phyloP scores from a whole-genome alignment of 768 basidiomycete genomes.

The Russula griseocarnosa region DNA sequence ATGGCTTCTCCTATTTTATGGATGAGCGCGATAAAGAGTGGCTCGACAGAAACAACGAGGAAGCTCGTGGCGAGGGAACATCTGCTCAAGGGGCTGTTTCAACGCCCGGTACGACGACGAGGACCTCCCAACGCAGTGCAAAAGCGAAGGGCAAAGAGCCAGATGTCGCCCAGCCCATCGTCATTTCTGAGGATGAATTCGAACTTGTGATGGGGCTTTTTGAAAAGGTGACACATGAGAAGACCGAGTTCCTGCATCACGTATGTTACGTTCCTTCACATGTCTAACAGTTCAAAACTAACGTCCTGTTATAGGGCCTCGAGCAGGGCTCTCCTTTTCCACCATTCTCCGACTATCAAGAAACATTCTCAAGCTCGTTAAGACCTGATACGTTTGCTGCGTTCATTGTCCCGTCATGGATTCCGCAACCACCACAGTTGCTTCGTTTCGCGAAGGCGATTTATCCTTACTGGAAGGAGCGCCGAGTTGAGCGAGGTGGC shows the following conservation, averaged over 20 bases:
- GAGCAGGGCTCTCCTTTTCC: constrained; percentile 68
- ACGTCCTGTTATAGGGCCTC: constrained; percentile 43
- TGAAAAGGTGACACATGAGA: constrained; percentile 87
- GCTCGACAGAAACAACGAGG: constrained; percentile 88
- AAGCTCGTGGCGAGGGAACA: constrained; percentile 80
- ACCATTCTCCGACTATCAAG: constrained; percentile 68
- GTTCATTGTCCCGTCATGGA: constrained; percentile 61
- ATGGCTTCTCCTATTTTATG: constrained; percentile 87
- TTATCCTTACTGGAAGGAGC: constrained; percentile 88
- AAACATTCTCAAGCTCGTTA: constrained; percentile 57
- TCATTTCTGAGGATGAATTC: constrained; percentile 86
- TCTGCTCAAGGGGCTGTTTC: constrained; percentile 70
- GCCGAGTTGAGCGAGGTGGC: constrained; percentile 74
- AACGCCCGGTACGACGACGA: constrained; percentile 51
- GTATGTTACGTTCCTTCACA: constrained; percentile 45
- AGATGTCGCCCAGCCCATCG: constrained; percentile 55
- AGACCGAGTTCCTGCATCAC: constrained; percentile 84
- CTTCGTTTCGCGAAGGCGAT: constrained; percentile 64
- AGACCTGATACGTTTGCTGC: constrained; percentile 63
- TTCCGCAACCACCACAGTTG: constrained; percentile 61
- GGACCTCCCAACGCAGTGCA: constrained; percentile 51
- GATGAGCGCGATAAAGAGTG: constrained; percentile 95
- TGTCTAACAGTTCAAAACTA: constrained; percentile 7
- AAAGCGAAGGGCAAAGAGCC: constrained; percentile 86
- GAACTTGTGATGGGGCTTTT: constrained; percentile 94